phyloP scores from a whole-genome alignment of 345 rosid species.

The Citrus australasica region DNA sequence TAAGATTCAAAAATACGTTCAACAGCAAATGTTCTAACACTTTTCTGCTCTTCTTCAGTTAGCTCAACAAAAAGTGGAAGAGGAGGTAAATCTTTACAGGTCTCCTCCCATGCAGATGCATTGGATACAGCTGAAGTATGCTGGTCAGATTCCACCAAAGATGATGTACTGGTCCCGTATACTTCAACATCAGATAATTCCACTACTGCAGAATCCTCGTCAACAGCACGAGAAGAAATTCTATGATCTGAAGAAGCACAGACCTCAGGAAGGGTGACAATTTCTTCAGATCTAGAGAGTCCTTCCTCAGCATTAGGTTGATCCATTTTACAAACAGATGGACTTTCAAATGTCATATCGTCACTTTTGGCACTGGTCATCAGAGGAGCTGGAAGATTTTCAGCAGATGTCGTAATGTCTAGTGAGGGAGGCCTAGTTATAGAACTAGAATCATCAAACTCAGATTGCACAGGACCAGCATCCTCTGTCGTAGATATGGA shows the following conservation, averaged over 20 bases:
- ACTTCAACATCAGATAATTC: slow-evolving; percentile 43
- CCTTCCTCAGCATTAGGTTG: slow-evolving; percentile 47
- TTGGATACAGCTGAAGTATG: slow-evolving; percentile 40
- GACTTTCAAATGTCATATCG: slow-evolving; percentile 44
- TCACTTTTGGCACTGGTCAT: slow-evolving; percentile 33
- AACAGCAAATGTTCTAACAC: slow-evolving; percentile 57
- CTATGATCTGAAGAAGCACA: slow-evolving; percentile 43
- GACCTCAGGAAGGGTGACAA: slow-evolving; percentile 33
- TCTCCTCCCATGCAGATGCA: slow-evolving; percentile 55
- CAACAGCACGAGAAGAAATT: slow-evolving; percentile 44
- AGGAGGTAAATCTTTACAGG: slow-evolving; percentile 54
- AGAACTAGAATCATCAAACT: slow-evolving; percentile 47
- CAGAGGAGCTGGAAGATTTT: slow-evolving; percentile 33
- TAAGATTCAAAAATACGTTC: slow-evolving; percentile 70
- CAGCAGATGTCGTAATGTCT: slow-evolving; percentile 34
- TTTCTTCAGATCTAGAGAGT: slow-evolving; percentile 40
- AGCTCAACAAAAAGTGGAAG: slow-evolving; percentile 76
- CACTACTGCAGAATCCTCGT: slow-evolving; percentile 39
- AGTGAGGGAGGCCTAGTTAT: slow-evolving; percentile 42
- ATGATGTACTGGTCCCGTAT: slow-evolving; percentile 36
- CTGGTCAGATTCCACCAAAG: slow-evolving; percentile 49
- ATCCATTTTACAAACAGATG: slow-evolving; percentile 32
- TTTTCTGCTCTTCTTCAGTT: slow-evolving; percentile 49
- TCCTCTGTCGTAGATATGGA: slow-evolving; percentile 46
- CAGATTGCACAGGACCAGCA: slow-evolving; percentile 32